phyloP scores from a whole-genome alignment of 352 stramenopile species.

The Globisporangium canariense region DNA sequence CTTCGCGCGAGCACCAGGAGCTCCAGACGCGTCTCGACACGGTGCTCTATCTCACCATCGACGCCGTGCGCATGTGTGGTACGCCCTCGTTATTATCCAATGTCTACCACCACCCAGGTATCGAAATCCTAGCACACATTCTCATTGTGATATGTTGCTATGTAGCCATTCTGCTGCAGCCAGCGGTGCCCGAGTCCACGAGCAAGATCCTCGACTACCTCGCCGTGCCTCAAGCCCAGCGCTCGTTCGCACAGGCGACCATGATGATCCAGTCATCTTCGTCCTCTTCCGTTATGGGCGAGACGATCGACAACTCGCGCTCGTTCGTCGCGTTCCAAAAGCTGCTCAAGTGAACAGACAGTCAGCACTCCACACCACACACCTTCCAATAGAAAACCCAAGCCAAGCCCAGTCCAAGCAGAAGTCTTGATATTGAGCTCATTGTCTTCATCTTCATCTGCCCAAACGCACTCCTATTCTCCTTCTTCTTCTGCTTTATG shows the following conservation, averaged over 20 bases:
- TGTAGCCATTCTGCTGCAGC: conserved; percentile 70
- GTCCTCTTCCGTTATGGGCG: conserved; percentile 21
- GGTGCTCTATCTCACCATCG: conserved; percentile 69
- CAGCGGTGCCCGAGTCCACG: conserved; percentile 53
- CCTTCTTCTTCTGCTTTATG: neutral
- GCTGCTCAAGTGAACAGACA: conserved; percentile 27
- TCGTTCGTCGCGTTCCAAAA: conserved; percentile 73
- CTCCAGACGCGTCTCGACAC: conserved; percentile 53
- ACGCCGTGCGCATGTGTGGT: conserved; percentile 69
- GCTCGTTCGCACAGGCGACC: conserved; percentile 49
- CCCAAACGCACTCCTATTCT: neutral
- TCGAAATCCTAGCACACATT: too few relatives aligned
- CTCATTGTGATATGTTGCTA: neutral
- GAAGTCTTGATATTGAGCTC: too few relatives aligned
- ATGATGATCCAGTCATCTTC: conserved; percentile 25
- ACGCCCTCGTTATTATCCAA: conserved; percentile 12
- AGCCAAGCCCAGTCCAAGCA: neutral
- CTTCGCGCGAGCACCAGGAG: conserved; percentile 22
- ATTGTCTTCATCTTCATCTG: neutral
- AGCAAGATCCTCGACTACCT: conserved; percentile 74
- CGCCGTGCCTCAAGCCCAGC: conserved; percentile 39
- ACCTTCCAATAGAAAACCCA: conserved; percentile 3
- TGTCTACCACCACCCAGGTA: neutral
- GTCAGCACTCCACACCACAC: too few relatives aligned
- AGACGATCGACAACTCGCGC: conserved; percentile 44